Conservation (phyloP, 2,329 filamentous ascomycete genomes). For the Nigrospora oryzae region DNA sequence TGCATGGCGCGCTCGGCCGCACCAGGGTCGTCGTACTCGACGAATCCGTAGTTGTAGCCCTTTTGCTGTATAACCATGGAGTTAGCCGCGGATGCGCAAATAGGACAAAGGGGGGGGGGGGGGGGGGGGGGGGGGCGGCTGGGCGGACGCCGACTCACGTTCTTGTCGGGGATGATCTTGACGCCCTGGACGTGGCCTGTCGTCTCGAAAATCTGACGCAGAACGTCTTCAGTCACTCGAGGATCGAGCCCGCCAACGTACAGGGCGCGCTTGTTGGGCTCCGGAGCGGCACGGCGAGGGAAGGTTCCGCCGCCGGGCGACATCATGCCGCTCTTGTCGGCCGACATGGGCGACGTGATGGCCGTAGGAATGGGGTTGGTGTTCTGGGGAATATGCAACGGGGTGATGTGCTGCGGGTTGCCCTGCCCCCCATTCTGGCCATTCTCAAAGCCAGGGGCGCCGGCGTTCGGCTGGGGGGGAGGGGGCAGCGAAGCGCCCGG, state of each 20-base stretch:
- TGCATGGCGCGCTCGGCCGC: conserved; percentile 96
- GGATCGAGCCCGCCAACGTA: conserved; percentile 95
- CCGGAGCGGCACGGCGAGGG: conserved; percentile 82
- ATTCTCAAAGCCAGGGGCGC: conserved; percentile 70
- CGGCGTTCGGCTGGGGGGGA: conserved; percentile 58
- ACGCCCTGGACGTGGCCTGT: conserved; percentile 97
- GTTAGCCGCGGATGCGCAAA: conserved; percentile 17
- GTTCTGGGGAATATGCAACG: conserved; percentile 91
- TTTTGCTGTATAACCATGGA: conserved; percentile 55
- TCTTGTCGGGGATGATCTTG: conserved; percentile 99
- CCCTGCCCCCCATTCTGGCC: conserved; percentile 62
- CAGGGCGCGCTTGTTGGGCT: conserved; percentile 95
- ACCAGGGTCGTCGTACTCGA: conserved; percentile 96
- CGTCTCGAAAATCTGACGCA: conserved; percentile 97
- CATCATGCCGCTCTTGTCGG: conserved; percentile 54
- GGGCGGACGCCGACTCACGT: conserved; percentile 53
- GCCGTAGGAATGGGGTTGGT: conserved; percentile 91
- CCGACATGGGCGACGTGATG: conserved; percentile 79
- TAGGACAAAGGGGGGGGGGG: no score
- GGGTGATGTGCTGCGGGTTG: conserved; percentile 73
- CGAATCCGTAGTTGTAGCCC: conserved; percentile 97
- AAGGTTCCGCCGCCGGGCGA: conserved; percentile 80
- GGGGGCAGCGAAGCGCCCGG: conserved; percentile 59
- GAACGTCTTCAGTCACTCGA: conserved; percentile 88
- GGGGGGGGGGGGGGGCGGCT: neutral